Evolutionary conservation across 495 filamentous ascomycete species (phyloP).

Genomic region (Neurospora tetraspora): DNA sequence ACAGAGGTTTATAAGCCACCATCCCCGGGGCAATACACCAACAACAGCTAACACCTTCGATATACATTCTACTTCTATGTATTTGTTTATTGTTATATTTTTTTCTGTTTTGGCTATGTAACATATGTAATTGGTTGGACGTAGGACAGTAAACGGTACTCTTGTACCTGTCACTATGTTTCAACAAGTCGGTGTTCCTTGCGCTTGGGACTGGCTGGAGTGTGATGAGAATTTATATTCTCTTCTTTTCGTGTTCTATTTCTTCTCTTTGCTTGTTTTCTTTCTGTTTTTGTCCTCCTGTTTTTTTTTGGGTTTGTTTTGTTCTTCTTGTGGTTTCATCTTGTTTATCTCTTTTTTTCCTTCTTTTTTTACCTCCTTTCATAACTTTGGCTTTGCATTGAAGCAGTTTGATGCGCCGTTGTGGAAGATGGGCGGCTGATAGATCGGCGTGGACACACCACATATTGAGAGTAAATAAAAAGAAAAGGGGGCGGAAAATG

Average conservation of each 20-base stretch:
- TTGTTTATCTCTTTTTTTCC: background rate
- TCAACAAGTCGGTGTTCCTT: background rate
- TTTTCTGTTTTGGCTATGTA: too few species aligned
- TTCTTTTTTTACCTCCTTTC: background rate
- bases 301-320: background rate
- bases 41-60: too few species aligned
- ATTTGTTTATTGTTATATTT: too few species aligned
- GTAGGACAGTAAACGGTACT: too few species aligned
- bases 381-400: background rate
- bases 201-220: background rate
- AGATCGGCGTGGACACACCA: background rate
- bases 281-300: background rate
- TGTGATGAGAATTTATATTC: background rate
- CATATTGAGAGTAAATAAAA: background rate
- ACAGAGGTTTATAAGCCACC: too few species aligned
- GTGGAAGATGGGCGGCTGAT: background rate
- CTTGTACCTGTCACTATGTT: too few species aligned
- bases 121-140: too few species aligned
- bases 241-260: constrained; percentile 4
- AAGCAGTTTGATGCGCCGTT: background rate
- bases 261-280: constrained; percentile 4
- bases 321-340: background rate
- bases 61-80: too few species aligned
- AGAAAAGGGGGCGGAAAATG: background rate
- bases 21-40: too few species aligned